Base-by-base conservation (phyloP, 768 basidiomycete species). In the Tricholoma hemisulphureum region DNA sequence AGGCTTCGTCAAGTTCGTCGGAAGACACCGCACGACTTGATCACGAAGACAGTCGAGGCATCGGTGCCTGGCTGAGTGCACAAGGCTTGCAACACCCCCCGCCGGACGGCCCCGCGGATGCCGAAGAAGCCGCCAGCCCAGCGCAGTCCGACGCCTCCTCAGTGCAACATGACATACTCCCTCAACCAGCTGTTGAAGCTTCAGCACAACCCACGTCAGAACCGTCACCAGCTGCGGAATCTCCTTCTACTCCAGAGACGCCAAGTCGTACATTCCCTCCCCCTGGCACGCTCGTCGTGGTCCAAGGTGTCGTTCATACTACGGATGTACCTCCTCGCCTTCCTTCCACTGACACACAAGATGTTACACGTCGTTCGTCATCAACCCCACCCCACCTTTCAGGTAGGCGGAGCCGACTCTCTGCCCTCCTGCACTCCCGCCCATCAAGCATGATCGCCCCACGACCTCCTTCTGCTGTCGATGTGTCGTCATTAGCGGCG, bases 291-390 rank as follows among this genome's bases (percentile, higher is more conserved):
- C 79, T 92, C 3, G 89, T 92, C 23, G 88, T 92, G 32, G 89
- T 92, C 0, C 89, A 92, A 70, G 89, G 89, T 50, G 88, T 91
- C 37, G 89, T 91, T 1, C 88, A 91, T 60, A 90, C 89, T 0
- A 86, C 86, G 3, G 88, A 90, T 69, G 79, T 82, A 24, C 78
- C 84, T 1, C 75, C 78, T 20, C 56, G 70, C 32, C 55, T 64
- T 13, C 65, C 70, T 43, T 62, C 69, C 20, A 50, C 63, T 8
- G 26, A 60, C 28, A 57, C 56, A 29, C 24, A 57, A 18, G 35
- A 69, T 20, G 45, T 66, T 13, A 34, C 54, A 54, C 71, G 71
- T 56, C 66, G 68, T 26, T 68, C 73, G 14, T 69, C 76, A 10
- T 63, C 73, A 2, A 71, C 75, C 1, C 64, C 64, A 5, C 59